phyloP scores from a whole-genome alignment of 2,329 filamentous ascomycete genomes.

The Trichoderma pleuroti region DNA sequence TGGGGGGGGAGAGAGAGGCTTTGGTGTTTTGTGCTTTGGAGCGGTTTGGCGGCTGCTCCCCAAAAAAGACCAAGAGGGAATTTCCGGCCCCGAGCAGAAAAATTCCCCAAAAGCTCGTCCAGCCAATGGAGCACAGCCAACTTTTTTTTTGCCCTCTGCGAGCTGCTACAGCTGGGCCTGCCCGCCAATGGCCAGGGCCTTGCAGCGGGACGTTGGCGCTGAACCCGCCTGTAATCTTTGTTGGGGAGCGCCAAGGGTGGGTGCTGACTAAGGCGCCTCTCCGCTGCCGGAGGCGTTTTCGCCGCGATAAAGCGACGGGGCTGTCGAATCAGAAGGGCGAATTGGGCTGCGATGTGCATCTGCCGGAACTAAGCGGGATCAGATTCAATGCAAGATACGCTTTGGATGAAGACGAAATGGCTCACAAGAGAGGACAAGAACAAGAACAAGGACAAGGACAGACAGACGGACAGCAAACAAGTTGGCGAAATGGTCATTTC shows the following conservation, averaged over 20 bases:
- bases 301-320: background rate
- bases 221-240: conserved; percentile 17
- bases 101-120: background rate
- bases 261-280: conserved; percentile 15
- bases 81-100: conserved; percentile 17
- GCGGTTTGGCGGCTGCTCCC: conserved; percentile 5
- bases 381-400: background rate
- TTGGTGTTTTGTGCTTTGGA: conserved; percentile 1
- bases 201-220: conserved; percentile 10
- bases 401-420: background rate
- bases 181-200: conserved; percentile 13
- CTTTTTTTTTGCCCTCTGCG: conserved; percentile 12
- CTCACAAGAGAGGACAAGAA: too few species aligned
- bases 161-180: conserved; percentile 17
- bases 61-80: conserved; percentile 20
- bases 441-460: too few species aligned
- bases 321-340: background rate
- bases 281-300: background rate
- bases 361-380: background rate
- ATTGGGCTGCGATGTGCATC: background rate
- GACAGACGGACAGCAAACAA: background rate
- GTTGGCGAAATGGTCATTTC: background rate
- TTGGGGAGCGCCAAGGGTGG: conserved; percentile 15
- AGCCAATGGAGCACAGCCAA: background rate
- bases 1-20: background rate